Percentiles rank a stretch among this genome's conserved stretches.
Conservation (phyloP, 2,329 filamentous ascomycete species). For the Ceratocystis destructans region DNA sequence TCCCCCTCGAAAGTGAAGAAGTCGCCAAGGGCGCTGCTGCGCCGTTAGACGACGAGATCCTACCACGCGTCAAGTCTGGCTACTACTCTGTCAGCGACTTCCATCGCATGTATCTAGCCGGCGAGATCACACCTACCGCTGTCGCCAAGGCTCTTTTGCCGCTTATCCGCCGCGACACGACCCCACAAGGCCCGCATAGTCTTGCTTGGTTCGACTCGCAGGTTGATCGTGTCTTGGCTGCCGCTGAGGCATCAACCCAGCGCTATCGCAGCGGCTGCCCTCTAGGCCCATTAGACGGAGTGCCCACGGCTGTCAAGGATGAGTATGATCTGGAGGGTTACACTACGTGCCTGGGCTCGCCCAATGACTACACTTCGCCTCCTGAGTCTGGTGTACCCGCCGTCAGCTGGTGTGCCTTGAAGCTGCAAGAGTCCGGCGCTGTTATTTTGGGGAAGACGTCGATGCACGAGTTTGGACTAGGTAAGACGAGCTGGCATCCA, state of each 20-base stretch:
- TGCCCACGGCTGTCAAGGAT: slow-evolving; percentile 64
- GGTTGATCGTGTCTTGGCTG: slow-evolving; percentile 29
- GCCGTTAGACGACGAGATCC: background rate
- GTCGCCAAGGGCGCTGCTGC: slow-evolving; percentile 1
- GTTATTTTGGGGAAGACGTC: slow-evolving; percentile 58
- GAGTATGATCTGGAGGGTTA: slow-evolving; percentile 67
- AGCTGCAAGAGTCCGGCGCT: slow-evolving; percentile 56
- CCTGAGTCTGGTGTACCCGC: slow-evolving; percentile 25
- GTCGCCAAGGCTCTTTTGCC: slow-evolving; percentile 34
- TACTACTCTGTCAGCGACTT: slow-evolving; percentile 33
- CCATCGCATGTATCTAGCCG: slow-evolving; percentile 32
- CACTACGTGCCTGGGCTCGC: slow-evolving; percentile 48
- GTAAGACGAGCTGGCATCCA: slow-evolving; percentile 26
- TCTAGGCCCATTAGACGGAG: slow-evolving; percentile 53
- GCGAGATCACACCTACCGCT: slow-evolving; percentile 33
- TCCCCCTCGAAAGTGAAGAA: slow-evolving; percentile 30
- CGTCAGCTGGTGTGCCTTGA: slow-evolving; percentile 58
- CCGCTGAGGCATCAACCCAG: slow-evolving; percentile 33
- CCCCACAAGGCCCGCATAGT: slow-evolving; percentile 29
- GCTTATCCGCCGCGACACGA: slow-evolving; percentile 31
- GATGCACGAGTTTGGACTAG: slow-evolving; percentile 66
- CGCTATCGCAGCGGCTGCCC: slow-evolving; percentile 41
- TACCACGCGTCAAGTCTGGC: slow-evolving; percentile 13
- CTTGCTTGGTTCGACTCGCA: slow-evolving; percentile 34
- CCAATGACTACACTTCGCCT: slow-evolving; percentile 43